phyloP scores from a whole-genome alignment of 106 monocot genomes.

The Apostasia ramifera region DNA sequence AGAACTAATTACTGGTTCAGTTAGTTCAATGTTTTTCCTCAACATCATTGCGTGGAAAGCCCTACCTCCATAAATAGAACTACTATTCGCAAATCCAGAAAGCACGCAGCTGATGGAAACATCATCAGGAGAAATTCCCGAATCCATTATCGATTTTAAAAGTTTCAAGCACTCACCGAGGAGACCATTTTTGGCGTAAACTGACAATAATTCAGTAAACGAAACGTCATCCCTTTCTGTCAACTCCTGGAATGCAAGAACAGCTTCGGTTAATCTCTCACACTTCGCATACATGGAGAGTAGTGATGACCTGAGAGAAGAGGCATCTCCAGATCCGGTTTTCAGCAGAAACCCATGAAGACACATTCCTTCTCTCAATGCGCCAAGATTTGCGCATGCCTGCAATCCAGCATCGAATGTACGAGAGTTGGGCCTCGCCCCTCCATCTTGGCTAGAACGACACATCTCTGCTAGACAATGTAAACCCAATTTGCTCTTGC shows the following conservation, averaged over 20 bases:
- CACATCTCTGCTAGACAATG: slow-evolving; percentile 36
- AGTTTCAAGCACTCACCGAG: slow-evolving; percentile 23
- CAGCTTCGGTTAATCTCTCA: slow-evolving; percentile 35
- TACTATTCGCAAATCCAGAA: slow-evolving; percentile 24
- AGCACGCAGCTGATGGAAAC: slow-evolving; percentile 56
- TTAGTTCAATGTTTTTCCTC: slow-evolving; percentile 36
- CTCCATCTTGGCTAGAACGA: slow-evolving; percentile 14
- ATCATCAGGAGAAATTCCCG: slow-evolving; percentile 45
- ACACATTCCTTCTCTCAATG: slow-evolving; percentile 27
- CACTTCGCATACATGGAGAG: slow-evolving; percentile 68
- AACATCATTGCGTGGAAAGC: slow-evolving; percentile 58
- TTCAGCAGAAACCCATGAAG: slow-evolving; percentile 54
- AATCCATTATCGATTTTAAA: slow-evolving; percentile 41
- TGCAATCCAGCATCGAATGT: slow-evolving; percentile 43
- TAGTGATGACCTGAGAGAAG: slow-evolving; percentile 31
- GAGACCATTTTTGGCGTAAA: slow-evolving; percentile 35
- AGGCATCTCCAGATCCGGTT: slow-evolving; percentile 19
- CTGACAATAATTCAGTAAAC: slow-evolving; percentile 51
- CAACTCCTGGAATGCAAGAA: slow-evolving; percentile 41
- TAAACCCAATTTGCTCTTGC: slow-evolving; percentile 35
- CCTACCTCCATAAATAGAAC: slow-evolving; percentile 27
- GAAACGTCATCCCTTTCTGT: slow-evolving; percentile 52
- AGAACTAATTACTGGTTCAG: slow-evolving; percentile 17
- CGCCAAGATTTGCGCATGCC: slow-evolving; percentile 39
- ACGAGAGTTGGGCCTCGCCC: slow-evolving; percentile 35